Evolutionary conservation across 371 early-diverging fungal species (phyloP).

Genomic region (Dinochytrium kinnereticum): DNA sequence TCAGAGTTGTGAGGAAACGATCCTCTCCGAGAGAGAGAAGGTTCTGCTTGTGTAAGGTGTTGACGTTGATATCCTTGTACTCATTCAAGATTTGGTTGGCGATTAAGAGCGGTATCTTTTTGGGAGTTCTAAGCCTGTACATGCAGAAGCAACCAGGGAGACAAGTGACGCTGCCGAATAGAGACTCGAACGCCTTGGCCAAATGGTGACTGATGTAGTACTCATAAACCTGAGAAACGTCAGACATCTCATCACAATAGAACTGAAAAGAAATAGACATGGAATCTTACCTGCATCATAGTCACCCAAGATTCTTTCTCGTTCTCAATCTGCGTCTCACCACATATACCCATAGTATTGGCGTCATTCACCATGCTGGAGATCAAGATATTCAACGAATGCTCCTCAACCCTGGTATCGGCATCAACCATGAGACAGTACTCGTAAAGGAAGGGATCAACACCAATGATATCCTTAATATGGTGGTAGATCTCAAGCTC

Average conservation of each 20-base stretch:
- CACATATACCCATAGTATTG: constrained; percentile 83
- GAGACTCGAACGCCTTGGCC: constrained; percentile 97
- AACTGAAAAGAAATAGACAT: constrained; percentile 94
- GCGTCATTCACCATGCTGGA: constrained; percentile 85
- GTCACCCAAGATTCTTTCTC: constrained; percentile 91
- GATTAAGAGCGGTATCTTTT: constrained; percentile 87
- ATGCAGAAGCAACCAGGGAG: constrained; percentile 79
- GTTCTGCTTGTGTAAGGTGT: constrained; percentile 95
- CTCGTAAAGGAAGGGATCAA: constrained; percentile 85
- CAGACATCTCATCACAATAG: constrained; percentile 88
- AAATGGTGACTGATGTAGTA: constrained; percentile 98
- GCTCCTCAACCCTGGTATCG: constrained; percentile 84
- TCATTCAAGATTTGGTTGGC: constrained; percentile 87
- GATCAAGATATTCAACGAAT: constrained; percentile 83
- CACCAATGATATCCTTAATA: constrained; percentile 81
- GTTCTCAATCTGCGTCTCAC: constrained; percentile 90
- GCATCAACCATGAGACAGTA: constrained; percentile 94
- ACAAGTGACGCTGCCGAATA: constrained; percentile 89
- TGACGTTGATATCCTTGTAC: constrained; percentile 93
- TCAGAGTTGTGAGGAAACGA: constrained; percentile 85
- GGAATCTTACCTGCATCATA: constrained; percentile 75
- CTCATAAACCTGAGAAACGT: constrained; percentile 74
- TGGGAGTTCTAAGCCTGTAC: constrained; percentile 75
- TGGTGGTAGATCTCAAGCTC: constrained; percentile 88
- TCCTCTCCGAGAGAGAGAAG: constrained; percentile 63